Conservation (phyloP, 2,329 filamentous ascomycete genomes). For the Sporothrix humicola region DNA sequence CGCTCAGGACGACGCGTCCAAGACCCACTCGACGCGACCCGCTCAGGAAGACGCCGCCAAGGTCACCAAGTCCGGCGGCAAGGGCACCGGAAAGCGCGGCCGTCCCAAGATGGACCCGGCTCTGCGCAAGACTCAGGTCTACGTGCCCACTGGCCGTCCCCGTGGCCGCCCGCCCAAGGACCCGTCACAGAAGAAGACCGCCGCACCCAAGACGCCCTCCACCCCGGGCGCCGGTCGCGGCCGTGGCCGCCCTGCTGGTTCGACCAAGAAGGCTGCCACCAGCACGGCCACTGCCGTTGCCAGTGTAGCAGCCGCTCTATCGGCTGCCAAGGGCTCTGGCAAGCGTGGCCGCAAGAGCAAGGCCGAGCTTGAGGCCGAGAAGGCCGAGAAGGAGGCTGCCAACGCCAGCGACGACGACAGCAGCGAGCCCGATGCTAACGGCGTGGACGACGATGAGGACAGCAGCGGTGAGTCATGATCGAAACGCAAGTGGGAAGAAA, state of each 20-base stretch:
- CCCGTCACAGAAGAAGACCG: conserved; percentile 37
- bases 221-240: conserved; percentile 35
- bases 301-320: conserved; percentile 23
- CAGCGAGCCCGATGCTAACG: conserved; percentile 31
- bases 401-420: conserved; percentile 22
- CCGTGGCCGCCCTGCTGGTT: conserved; percentile 37
- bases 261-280: conserved; percentile 35
- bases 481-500: conserved; percentile 1
- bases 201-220: conserved; percentile 31
- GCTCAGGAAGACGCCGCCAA: conserved; percentile 38
- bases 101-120: conserved; percentile 40
- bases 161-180: conserved; percentile 40
- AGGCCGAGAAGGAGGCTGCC: conserved; percentile 27
- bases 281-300: conserved; percentile 2
- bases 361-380: conserved; percentile 37
- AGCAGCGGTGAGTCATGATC: conserved; percentile 25
- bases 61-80: conserved; percentile 38
- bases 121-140: conserved; percentile 38
- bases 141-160: conserved; percentile 40
- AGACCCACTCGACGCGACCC: conserved; percentile 34
- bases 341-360: conserved; percentile 40
- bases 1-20: conserved; percentile 27
- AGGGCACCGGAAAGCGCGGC: conserved; percentile 39
- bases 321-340: conserved; percentile 32
- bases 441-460: conserved; percentile 31